phyloP scores from a whole-genome alignment of 768 basidiomycete species.

The Leccinum fibrillosum region DNA sequence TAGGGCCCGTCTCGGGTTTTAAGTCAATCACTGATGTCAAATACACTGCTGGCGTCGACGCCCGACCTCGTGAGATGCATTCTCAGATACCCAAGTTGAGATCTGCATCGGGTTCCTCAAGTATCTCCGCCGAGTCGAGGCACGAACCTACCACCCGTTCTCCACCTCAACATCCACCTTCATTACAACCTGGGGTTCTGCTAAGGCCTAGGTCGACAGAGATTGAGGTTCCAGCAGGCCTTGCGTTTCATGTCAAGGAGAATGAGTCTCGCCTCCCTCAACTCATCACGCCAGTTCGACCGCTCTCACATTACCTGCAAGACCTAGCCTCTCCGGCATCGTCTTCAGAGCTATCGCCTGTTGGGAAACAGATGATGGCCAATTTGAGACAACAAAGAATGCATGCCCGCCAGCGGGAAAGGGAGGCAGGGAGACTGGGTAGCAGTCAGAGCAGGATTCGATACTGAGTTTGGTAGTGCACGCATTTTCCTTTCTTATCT shows the following conservation, averaged over 20 bases:
- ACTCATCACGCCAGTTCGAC: constrained; percentile 41
- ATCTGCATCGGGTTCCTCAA: constrained; percentile 26
- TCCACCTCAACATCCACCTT: constrained; percentile 1
- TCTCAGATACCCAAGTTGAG: constrained; percentile 32
- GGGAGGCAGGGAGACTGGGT: constrained; percentile 30
- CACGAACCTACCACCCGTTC: constrained; percentile 1
- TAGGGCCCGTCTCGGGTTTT: constrained; percentile 9
- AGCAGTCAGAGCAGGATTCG: constrained; percentile 31
- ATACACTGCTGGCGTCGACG: neutral
- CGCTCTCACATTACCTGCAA: constrained; percentile 28
- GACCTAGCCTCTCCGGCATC: constrained; percentile 58
- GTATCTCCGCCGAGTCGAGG: constrained; percentile 18
- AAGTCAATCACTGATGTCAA: constrained; percentile 15
- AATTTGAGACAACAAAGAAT: constrained; percentile 47
- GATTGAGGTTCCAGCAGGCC: neutral
- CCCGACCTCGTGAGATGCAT: constrained; percentile 12
- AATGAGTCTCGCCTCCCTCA: constrained; percentile 35
- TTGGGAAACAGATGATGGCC: constrained; percentile 65
- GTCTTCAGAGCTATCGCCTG: constrained; percentile 71
- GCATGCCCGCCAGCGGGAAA: constrained; percentile 32
- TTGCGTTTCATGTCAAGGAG: constrained; percentile 17
- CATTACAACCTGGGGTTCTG: constrained; percentile 4
- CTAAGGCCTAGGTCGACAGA: neutral
- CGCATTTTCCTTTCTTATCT: neutral
- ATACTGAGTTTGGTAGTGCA: constrained; percentile 12